Percentiles rank a stretch among this genome's conserved stretches.
These are phyloP conservation scores for Acanthamoeba lenticulata DNA, from an alignment of 208 protist species.

Conservation along the genomic window DNA sequence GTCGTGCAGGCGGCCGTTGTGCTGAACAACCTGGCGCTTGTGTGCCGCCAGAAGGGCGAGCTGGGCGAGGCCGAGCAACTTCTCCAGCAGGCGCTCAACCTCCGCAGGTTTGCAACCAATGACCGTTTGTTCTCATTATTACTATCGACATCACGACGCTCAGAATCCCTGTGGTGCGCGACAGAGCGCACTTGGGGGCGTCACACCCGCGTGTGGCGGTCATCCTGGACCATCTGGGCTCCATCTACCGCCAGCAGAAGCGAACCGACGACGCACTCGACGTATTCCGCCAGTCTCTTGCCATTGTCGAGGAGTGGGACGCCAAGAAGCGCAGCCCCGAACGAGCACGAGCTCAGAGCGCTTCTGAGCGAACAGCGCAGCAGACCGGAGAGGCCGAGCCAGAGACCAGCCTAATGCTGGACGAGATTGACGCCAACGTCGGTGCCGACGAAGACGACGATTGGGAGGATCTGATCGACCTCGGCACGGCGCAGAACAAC, in stretches of 20 bases:
- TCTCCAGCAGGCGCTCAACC: not conserved
- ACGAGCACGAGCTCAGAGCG: no score
- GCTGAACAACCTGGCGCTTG: not conserved
- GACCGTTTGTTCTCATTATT: no score
- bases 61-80: not conserved
- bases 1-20: not conserved
- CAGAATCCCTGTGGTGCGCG: no score
- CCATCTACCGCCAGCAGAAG: constrained; percentile 17
- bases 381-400: not conserved
- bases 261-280: not conserved
- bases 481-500: constrained; percentile 2
- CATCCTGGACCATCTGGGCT: not conserved
- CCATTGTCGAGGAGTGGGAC: not conserved
- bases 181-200: not conserved
- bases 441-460: not conserved
- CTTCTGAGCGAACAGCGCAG: no score
- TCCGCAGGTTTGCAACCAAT: not conserved
- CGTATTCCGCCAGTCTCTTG: not conserved
- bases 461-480: constrained; percentile 2
- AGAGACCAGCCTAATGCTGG: not conserved
- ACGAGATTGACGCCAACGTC: not conserved
- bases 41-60: not conserved
- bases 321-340: not conserved
- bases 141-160: no score
- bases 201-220: not conserved